Evolutionary conservation across 306 rosid genomes (phyloP), one percentile per base, ranked within the genome.

Genomic region (Canavalia ensiformis): DNA sequence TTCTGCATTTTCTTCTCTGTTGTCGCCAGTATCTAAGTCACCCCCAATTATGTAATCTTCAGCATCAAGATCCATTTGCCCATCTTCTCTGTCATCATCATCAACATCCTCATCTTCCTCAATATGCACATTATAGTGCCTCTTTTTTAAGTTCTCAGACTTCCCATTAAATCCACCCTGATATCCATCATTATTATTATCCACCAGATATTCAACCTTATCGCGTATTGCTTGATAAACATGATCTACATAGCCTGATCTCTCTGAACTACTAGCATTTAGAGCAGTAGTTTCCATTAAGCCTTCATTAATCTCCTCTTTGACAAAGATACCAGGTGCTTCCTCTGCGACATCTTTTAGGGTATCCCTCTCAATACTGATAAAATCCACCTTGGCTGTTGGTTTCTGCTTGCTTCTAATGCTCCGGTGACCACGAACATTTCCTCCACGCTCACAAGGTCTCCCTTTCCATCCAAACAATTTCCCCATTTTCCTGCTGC

Each of bases 391-490:
- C 77, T 88, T 85, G 58, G 84, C 39, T 66, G 82, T 34, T 58
- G 82, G 74, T 58, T 84, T 84, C 82, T 84, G 74, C 83, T 81
- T 80, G 79, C 86, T 84, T 85, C 88, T 88, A 58, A 81, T 58
- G 75, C 89, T 90, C 37, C 81, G 90, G 7, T 85, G 86, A 45
- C 90, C 88, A 2, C 85, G 75, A 3, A 62, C 45, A 57, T 76
- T 87, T 60, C 84, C 87, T 79, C 83, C 90, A 51, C 18, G 79
- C 49, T 77, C 84, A 9, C 84, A 74, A 2, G 85, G 64, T 72
- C 28, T 69, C 44, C 89, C 91, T 84, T 83, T 89, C 93, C 92
- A 89, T 74, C 74, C 84, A 37, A 76, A 82, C 75, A 81, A 87
- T 25, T 84, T 85, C 41, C 85, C 88, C 39, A 75, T 51, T 82